Percentiles rank a stretch among this genome's conserved stretches.
Conservation (phyloP, 2,329 filamentous ascomycete genomes). For the Hirsutella minnesotensis region DNA sequence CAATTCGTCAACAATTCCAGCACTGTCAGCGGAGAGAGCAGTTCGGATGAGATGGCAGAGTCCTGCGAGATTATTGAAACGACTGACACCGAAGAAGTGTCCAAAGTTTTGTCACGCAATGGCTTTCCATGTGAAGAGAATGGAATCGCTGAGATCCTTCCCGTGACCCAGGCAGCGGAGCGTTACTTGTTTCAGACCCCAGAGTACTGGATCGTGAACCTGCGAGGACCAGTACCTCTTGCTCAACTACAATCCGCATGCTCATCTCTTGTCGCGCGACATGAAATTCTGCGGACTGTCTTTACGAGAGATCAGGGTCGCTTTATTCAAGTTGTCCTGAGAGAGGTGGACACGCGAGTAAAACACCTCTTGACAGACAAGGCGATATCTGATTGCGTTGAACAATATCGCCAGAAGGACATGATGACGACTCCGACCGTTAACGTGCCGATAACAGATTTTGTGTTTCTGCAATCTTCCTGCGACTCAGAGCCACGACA, state of each 20-base stretch:
- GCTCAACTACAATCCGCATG: slow-evolving; percentile 1
- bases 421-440: slow-evolving; percentile 1
- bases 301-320: slow-evolving; percentile 28
- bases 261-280: slow-evolving; percentile 18
- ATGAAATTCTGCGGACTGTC: slow-evolving; percentile 51
- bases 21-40: neutral
- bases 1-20: neutral
- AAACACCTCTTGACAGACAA: neutral
- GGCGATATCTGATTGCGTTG: slow-evolving; percentile 5
- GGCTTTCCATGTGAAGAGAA: slow-evolving; percentile 1
- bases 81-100: neutral
- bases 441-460: neutral
- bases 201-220: slow-evolving; percentile 5
- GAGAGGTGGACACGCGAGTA: slow-evolving; percentile 3
- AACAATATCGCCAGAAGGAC: slow-evolving; percentile 1
- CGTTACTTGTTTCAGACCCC: slow-evolving; percentile 5
- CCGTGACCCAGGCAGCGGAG: slow-evolving; percentile 4
- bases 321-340: slow-evolving; percentile 5
- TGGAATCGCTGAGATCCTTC: slow-evolving; percentile 1
- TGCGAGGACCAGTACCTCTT: neutral
- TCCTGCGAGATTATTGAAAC: neutral
- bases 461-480: neutral
- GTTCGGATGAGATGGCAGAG: neutral
- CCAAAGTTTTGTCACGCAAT: neutral
- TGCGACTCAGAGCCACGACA: slow-evolving; percentile 2